Evolutionary conservation across 208 protist genomes (phyloP).

Genomic region (Blechomonas ayalai): DNA sequence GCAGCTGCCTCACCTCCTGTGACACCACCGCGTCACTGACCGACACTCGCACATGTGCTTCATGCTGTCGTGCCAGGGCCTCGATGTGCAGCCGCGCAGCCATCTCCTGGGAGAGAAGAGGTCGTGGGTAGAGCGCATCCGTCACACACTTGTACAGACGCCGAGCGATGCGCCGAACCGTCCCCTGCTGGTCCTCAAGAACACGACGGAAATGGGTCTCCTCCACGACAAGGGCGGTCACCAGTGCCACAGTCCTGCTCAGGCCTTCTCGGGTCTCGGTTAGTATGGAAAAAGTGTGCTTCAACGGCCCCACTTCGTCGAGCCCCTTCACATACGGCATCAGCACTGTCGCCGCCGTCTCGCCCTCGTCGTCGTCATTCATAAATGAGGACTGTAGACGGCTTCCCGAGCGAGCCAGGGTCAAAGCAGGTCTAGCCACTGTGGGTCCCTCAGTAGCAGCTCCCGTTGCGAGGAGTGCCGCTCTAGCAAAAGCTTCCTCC

Average conservation of each 20-base stretch:
- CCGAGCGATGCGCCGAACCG: neutral
- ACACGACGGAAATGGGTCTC: too few species aligned
- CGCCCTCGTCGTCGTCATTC: too few species aligned
- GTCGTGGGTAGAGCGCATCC: constrained; percentile 1
- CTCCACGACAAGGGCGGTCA: neutral
- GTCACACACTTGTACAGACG: constrained; percentile 1
- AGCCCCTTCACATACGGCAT: constrained; percentile 14
- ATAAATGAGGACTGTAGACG: too few species aligned
- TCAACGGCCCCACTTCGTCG: constrained; percentile 8
- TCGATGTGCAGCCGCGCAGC: neutral
- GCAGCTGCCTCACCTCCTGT: constrained; percentile 2
- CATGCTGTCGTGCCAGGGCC: neutral
- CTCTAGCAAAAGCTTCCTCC: too few species aligned
- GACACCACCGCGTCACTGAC: neutral
- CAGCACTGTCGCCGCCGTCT: constrained; percentile 6
- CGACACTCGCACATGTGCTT: neutral
- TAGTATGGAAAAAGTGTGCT: too few species aligned
- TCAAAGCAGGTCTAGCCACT: too few species aligned
- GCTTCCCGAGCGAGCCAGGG: too few species aligned
- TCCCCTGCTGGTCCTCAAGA: neutral
- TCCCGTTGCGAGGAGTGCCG: too few species aligned
- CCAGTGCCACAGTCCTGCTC: constrained; percentile 2
- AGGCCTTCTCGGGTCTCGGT: constrained; percentile 3
- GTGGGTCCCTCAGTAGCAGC: too few species aligned
- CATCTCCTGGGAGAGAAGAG: neutral